phyloP scores from a whole-genome alignment of 176 grass and related monocot species.

The Rhipidocladum racemiflorum region DNA sequence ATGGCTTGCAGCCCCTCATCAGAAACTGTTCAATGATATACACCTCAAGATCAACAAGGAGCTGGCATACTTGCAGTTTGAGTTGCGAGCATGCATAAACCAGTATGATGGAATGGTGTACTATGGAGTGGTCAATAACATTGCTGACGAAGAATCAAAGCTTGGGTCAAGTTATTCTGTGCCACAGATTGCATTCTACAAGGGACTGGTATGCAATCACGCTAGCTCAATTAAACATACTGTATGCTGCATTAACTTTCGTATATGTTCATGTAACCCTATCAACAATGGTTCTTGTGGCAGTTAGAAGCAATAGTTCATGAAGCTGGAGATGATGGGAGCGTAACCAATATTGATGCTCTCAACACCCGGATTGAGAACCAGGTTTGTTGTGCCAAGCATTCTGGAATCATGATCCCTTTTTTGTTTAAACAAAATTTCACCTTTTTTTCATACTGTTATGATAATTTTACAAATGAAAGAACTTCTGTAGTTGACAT shows the following conservation, averaged over 20 bases:
- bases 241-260: background rate
- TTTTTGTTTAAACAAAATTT: background rate
- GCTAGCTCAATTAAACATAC: background rate
- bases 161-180: slow-evolving; percentile 84
- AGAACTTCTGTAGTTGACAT: background rate
- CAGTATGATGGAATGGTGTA: slow-evolving; percentile 75
- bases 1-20: slow-evolving; percentile 44
- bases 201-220: slow-evolving; percentile 63
- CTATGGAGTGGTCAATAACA: slow-evolving; percentile 81
- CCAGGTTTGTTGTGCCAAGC: slow-evolving; percentile 46
- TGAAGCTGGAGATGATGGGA: slow-evolving; percentile 54
- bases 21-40: slow-evolving; percentile 57
- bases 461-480: background rate
- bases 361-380: slow-evolving; percentile 67
- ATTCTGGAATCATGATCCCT: background rate
- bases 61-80: slow-evolving; percentile 66
- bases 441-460: background rate
- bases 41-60: slow-evolving; percentile 82
- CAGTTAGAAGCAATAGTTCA: slow-evolving; percentile 84
- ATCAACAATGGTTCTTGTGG: slow-evolving; percentile 16
- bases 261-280: background rate
- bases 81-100: slow-evolving; percentile 81
- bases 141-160: slow-evolving; percentile 75
- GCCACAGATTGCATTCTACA: slow-evolving; percentile 89
- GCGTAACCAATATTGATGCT: slow-evolving; percentile 62